These are phyloP conservation scores for Hericium erinaceus DNA, from an alignment of 768 basidiomycete species.

Conservation along the genomic window DNA sequence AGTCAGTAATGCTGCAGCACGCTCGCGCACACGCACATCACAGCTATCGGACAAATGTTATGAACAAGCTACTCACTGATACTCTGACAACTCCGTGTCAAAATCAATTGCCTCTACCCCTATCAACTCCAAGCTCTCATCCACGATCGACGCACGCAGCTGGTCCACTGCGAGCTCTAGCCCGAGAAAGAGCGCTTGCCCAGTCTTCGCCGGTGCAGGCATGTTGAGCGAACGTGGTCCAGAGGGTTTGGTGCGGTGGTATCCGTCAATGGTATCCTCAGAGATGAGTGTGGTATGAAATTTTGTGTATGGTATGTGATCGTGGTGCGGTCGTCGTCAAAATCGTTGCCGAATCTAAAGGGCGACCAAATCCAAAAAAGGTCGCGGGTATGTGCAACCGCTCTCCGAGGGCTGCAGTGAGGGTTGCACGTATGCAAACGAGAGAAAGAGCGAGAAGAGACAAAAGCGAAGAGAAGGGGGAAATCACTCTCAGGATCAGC, in stretches of 20 bases:
- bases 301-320: background rate
- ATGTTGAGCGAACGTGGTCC: constrained; percentile 1
- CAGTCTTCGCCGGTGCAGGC: constrained; percentile 25
- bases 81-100: constrained; percentile 70
- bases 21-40: background rate
- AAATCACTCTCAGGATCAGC: too few species aligned
- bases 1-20: constrained; percentile 1
- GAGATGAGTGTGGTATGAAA: background rate
- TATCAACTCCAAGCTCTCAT: constrained; percentile 73
- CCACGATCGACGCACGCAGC: constrained; percentile 73
- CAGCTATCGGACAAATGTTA: background rate
- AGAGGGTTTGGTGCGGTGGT: background rate
- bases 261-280: background rate
- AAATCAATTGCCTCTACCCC: constrained; percentile 81
- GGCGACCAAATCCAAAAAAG: background rate
- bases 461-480: too few species aligned
- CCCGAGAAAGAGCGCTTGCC: constrained; percentile 65
- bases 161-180: constrained; percentile 82
- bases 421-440: too few species aligned
- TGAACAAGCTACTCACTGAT: constrained; percentile 49
- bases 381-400: background rate
- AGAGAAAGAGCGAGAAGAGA: too few species aligned
- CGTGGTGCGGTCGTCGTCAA: background rate
- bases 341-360: background rate
- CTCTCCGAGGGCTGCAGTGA: background rate